Base-by-base conservation (phyloP, 1,139 yeast genomes). In the Pichia sp. region DNA sequence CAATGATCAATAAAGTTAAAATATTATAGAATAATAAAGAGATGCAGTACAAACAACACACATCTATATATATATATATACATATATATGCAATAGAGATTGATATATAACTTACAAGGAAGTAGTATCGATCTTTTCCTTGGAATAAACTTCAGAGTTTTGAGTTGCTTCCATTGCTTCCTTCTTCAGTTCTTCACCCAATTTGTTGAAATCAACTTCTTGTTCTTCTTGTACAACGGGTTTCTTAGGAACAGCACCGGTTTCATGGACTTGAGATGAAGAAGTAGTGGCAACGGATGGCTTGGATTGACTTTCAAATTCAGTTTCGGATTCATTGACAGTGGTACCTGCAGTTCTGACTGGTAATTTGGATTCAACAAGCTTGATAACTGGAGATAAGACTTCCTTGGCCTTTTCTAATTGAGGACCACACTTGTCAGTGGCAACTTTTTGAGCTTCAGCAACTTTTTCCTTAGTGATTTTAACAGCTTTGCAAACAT, bases 261-360 rank as follows among this genome's bases (percentile, higher is more conserved):
- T 23, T 41, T 38, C 44, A 36, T 39, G 41, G 38, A 37, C 44
- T 28, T 52, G 32, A 26, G 52, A 29, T 4, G 55, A 40, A 27
- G 51, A 42, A 3, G 54, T 45, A 6, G 49, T 50, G 51, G 64
- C 68, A 16, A 37, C 23, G 27, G 36, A 34, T 31, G 33, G 33
- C 8, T 8, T 11, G 11, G 33, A 31, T 16, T 16, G 23, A 16
- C 23, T 16, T 16, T 16, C 23, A 16, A 16, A 16, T 16, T 16
- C 23, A 16, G 23, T 16, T 11, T 11, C 2, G 11, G 36, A 10
- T 47, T 66, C 64, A 51, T 82, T 79, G 53, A 84, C 82, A 45
- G 85, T 79, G 43, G 84, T 69, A 45, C 86, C 81, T 43, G 85
- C 85, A 54, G 86, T 79, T 77, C 86, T 79, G 51, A 77, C 75